phyloP scores from a whole-genome alignment of 2,329 filamentous ascomycete genomes.

The Nectriaceae sp. region DNA sequence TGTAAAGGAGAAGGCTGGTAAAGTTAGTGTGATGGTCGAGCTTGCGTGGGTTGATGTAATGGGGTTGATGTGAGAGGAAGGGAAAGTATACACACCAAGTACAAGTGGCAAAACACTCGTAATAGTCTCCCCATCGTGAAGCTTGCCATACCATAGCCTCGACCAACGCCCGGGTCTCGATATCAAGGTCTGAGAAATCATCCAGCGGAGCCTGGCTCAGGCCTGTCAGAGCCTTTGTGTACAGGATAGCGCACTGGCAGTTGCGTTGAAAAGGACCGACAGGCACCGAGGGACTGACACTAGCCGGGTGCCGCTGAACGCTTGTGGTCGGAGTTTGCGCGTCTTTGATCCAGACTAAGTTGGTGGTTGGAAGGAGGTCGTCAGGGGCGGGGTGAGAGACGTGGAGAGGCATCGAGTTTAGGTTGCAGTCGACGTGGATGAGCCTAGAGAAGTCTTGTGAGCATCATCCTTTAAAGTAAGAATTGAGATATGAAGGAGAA shows the following conservation, averaged over 20 bases:
- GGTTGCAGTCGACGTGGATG: slow-evolving; percentile 33
- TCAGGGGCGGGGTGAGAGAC: slow-evolving; percentile 39
- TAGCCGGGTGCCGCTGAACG: slow-evolving; percentile 30
- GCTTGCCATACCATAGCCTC: slow-evolving; percentile 37
- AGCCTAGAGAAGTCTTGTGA: slow-evolving; percentile 20
- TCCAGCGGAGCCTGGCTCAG: slow-evolving; percentile 15
- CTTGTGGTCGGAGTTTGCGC: slow-evolving; percentile 21
- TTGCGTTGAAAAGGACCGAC: slow-evolving; percentile 38
- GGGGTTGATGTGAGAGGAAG: neutral
- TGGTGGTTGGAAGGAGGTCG: slow-evolving; percentile 36
- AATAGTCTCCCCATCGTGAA: slow-evolving; percentile 37
- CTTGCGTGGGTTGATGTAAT: neutral
- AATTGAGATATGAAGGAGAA: neutral
- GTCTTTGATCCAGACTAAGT: slow-evolving; percentile 34
- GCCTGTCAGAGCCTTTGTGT: slow-evolving; percentile 31
- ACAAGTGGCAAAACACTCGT: slow-evolving; percentile 38
- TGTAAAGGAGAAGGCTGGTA: slow-evolving; percentile 33
- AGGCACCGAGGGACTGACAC: slow-evolving; percentile 29
- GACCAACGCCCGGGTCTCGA: slow-evolving; percentile 32
- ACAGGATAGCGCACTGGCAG: slow-evolving; percentile 38
- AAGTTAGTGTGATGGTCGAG: neutral
- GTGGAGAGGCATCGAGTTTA: slow-evolving; percentile 35
- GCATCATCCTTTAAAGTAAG: neutral
- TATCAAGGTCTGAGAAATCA: slow-evolving; percentile 35
- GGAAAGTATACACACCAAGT: slow-evolving; percentile 30